These are phyloP conservation scores for Kurtzmaniella quercitrusa DNA, from an alignment of 1,139 yeast species.

Conservation along the genomic window DNA sequence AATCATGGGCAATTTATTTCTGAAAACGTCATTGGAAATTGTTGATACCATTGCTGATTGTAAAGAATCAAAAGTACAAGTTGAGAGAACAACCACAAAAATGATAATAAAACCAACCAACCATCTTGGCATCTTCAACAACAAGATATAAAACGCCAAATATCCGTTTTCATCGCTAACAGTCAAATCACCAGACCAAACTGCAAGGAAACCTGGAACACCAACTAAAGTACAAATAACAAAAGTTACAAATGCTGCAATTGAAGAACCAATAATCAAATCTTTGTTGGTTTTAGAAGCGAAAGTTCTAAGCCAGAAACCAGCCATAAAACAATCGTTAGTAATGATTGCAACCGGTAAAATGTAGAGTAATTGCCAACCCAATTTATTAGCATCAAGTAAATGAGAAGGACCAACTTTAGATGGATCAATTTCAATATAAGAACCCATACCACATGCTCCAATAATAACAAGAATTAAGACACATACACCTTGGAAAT, in stretches of 20 bases:
- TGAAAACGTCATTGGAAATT: conserved; percentile 81
- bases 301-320: conserved; percentile 92
- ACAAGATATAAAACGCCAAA: conserved; percentile 65
- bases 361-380: conserved; percentile 88
- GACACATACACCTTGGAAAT: conserved; percentile 78
- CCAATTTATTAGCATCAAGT: conserved; percentile 63
- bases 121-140: conserved; percentile 82
- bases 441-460: conserved; percentile 75
- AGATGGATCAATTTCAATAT: conserved; percentile 64
- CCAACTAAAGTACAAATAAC: conserved; percentile 71
- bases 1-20: conserved; percentile 66
- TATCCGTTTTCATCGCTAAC: conserved; percentile 59
- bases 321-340: conserved; percentile 85
- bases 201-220: conserved; percentile 80
- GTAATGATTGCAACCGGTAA: conserved; percentile 83
- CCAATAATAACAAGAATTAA: conserved; percentile 64
- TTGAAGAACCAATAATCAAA: conserved; percentile 65
- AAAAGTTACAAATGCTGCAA: conserved; percentile 68
- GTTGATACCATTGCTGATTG: conserved; percentile 89
- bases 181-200: conserved; percentile 75
- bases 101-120: conserved; percentile 78
- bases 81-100: conserved; percentile 67
- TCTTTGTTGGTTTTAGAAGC: conserved; percentile 80
- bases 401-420: conserved; percentile 60
- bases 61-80: conserved; percentile 85